Evolutionary conservation across 1,284 basidiomycete genomes (phyloP), one percentile per base, ranked within the genome.

Genomic region (Papiliotrema fonsecae): DNA sequence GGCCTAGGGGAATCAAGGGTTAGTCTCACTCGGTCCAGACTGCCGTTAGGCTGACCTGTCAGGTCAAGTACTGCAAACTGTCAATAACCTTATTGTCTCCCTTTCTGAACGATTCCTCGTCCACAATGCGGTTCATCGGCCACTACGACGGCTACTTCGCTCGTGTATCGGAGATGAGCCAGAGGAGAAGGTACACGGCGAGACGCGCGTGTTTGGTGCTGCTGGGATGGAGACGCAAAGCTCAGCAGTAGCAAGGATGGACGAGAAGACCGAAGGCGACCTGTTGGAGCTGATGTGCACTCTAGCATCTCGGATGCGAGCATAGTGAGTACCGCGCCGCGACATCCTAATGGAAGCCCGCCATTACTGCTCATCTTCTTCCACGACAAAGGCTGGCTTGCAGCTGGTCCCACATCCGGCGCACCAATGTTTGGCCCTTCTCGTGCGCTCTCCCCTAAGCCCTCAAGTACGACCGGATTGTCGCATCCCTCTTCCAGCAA

Each of bases 291-390:
- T 94, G 27, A 79, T 94, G 44, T 93, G 90, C 73, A 88, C 89
- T 57, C 72, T 96, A 27, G 92, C 89, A 77, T 90, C 87, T 60
- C 82, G 89, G 38, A 92, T 94, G 67, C 81, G 86, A 47, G 88
- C 87, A 39, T 87, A 88, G 70, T 72, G 52, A 58, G 70, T 63
- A 1, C 13, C 4, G 9, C n/a, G 2, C 31, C 37, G 36, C 43
- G 45, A 4, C 24, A 11, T 40, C n/a, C 7, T n/a, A 7, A 31
- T 14, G 5, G 19, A 6, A 72, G 70, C 69, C 84, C 89, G 4
- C 88, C 93, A 61, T 77, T 97, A 2, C 81, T 97, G 34, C 87
- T 94, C 79, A 93, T 97, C 55, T 96, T 96, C 76, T 92, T 96
- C 69, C 88, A 93, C 64, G 90, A 94, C 67, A 92, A 88, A 62